phyloP scores from a whole-genome alignment of 169 alveolate species.

The Babesia caballi region DNA sequence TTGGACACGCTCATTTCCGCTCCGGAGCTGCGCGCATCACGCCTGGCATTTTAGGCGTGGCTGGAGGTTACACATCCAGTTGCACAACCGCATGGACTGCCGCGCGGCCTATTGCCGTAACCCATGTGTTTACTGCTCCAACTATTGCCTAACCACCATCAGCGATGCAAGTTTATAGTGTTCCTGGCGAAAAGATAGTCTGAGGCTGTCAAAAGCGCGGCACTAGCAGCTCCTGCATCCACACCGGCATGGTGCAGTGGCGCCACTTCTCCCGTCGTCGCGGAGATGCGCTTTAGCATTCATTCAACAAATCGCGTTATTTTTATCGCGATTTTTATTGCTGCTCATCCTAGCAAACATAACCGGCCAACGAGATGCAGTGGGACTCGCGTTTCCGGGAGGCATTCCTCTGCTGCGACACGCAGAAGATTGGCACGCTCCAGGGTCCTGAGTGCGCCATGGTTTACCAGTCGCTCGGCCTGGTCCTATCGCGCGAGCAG shows the following conservation, averaged over 20 bases:
- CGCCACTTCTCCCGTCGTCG: background rate
- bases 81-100: too few species aligned
- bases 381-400: slow-evolving; percentile 17
- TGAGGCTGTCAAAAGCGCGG: too few species aligned
- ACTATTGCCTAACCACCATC: too few species aligned
- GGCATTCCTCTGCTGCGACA: slow-evolving; percentile 47
- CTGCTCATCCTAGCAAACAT: background rate
- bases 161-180: too few species aligned
- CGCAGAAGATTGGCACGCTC: background rate
- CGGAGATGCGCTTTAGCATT: background rate
- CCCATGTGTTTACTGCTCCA: too few species aligned
- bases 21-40: too few species aligned
- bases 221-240: background rate
- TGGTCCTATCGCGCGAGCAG: slow-evolving; percentile 28
- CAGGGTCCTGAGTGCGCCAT: slow-evolving; percentile 22
- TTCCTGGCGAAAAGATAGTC: too few species aligned
- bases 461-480: slow-evolving; percentile 54
- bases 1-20: too few species aligned
- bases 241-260: slow-evolving; percentile 37
- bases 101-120: too few species aligned
- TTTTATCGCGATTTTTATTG: too few species aligned
- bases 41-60: too few species aligned
- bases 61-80: too few species aligned
- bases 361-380: background rate
- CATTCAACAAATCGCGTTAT: background rate